These are phyloP conservation scores for Paecilomyces sp. DNA, from an alignment of 2,329 filamentous ascomycete genomes.

Conservation along the genomic window DNA sequence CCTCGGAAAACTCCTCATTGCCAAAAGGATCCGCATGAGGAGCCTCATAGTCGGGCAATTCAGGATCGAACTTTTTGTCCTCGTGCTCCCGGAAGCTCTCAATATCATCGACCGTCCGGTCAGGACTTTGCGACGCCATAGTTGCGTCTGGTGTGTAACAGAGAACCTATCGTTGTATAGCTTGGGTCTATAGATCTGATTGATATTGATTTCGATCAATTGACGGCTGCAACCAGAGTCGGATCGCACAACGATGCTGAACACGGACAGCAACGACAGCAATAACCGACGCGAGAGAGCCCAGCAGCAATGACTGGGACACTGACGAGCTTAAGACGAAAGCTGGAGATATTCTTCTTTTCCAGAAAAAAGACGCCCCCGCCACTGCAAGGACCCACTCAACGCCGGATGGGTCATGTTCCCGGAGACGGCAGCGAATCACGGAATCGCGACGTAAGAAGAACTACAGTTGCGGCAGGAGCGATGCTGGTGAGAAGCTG, in stretches of 20 bases:
- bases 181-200: not conserved
- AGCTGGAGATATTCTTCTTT: not conserved
- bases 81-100: constrained; percentile 9
- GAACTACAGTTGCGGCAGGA: not conserved
- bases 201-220: not conserved
- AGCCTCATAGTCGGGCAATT: constrained; percentile 10
- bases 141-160: not conserved
- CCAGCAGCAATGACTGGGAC: not conserved
- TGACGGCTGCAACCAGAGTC: not conserved
- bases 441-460: not conserved
- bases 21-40: constrained; percentile 28
- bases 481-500: not conserved
- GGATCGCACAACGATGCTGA: not conserved
- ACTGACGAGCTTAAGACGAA: too few species aligned
- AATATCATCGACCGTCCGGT: not conserved
- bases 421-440: not conserved
- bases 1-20: constrained; percentile 32
- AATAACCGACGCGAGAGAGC: not conserved
- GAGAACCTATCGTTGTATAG: not conserved
- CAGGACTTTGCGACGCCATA: not conserved
- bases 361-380: not conserved
- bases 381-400: not conserved
- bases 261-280: not conserved
- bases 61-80: constrained; percentile 9
- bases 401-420: not conserved